phyloP scores from a whole-genome alignment of 2,329 filamentous ascomycete species.

The Trichophaea hybrida region DNA sequence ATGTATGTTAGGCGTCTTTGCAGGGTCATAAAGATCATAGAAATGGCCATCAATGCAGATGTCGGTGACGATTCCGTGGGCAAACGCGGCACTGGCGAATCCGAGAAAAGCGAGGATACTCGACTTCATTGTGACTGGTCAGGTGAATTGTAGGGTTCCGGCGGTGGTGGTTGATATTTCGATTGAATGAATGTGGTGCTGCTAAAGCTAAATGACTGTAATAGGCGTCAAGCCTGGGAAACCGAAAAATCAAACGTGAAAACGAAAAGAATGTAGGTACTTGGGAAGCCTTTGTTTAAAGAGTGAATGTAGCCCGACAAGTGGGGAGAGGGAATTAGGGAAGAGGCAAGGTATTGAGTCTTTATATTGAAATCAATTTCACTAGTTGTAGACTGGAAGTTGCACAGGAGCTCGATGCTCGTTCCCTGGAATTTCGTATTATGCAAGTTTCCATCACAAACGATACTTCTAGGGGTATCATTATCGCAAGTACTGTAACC shows the following conservation, averaged over 20 bases:
- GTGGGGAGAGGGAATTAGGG: no score
- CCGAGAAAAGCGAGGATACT: slow-evolving; percentile 20
- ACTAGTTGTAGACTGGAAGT: no score
- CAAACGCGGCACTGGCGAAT: slow-evolving; percentile 19
- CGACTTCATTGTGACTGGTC: slow-evolving; percentile 24
- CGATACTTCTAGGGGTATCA: no score
- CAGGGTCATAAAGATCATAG: slow-evolving; percentile 23
- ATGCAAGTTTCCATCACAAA: no score
- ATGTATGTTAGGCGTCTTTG: slow-evolving; percentile 9
- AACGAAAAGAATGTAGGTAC: background rate
- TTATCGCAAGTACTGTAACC: no score
- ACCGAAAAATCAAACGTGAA: background rate
- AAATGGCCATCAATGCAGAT: slow-evolving; percentile 15
- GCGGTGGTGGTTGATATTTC: background rate
- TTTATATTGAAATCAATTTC: no score
- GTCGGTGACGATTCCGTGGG: slow-evolving; percentile 24
- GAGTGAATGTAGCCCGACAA: background rate
- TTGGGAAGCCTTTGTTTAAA: background rate
- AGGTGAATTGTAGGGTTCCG: background rate
- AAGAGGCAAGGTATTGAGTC: no score
- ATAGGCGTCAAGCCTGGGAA: background rate
- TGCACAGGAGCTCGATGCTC: no score
- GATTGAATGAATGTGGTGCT: background rate
- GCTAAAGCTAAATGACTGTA: background rate
- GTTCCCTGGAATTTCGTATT: no score